These are phyloP conservation scores for Naganishia onofrii DNA, from an alignment of 768 basidiomycete species.

Conservation along the genomic window DNA sequence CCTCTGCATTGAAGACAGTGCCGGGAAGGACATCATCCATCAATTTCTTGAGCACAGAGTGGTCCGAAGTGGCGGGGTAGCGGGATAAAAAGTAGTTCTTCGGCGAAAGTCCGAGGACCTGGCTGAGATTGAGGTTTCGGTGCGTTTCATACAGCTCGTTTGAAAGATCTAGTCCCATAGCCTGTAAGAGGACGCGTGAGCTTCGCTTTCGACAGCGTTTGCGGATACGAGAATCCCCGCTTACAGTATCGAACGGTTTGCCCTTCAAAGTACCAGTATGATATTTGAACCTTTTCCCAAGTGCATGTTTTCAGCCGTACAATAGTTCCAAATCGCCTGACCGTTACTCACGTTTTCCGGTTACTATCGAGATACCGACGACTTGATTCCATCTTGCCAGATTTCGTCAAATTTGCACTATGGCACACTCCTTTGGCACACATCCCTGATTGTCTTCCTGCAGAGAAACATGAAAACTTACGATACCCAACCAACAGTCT, in stretches of 20 bases:
- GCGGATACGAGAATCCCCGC: neutral
- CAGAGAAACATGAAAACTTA: conserved; percentile 43
- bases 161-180: conserved; percentile 32
- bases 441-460: conserved; percentile 17
- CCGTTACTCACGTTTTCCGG: conserved; percentile 61
- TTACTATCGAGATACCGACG: conserved; percentile 78
- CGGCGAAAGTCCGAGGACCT: conserved; percentile 69
- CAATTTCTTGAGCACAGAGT: conserved; percentile 47
- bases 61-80: conserved; percentile 51
- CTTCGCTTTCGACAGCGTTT: neutral
- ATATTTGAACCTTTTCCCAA: conserved; percentile 56
- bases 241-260: conserved; percentile 65
- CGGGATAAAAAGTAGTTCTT: conserved; percentile 64
- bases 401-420: conserved; percentile 28
- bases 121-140: conserved; percentile 59
- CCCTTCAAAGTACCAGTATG: conserved; percentile 59
- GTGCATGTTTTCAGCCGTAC: neutral
- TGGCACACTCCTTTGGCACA: conserved; percentile 3
- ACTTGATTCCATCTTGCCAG: conserved; percentile 58
- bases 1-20: conserved; percentile 53
- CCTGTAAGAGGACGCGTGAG: conserved; percentile 37
- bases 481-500: conserved; percentile 67
- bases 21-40: conserved; percentile 58
- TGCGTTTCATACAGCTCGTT: conserved; percentile 9
- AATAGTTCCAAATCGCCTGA: conserved; percentile 33